These are phyloP conservation scores for Neurospora sublineolata DNA, from an alignment of 495 filamentous ascomycete genomes.

Conservation along the genomic window DNA sequence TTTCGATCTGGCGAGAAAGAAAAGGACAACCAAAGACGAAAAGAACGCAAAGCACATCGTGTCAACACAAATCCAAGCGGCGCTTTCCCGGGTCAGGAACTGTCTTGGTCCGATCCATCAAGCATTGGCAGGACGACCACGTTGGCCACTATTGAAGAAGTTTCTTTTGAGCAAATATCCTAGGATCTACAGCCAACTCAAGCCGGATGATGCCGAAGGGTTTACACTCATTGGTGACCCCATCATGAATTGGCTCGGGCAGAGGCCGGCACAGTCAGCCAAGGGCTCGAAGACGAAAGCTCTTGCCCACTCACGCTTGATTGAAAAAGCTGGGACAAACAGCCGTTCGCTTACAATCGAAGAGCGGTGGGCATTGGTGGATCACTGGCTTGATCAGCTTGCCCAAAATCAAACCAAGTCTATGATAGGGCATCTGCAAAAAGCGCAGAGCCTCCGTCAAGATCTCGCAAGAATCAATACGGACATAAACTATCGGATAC, in stretches of 20 bases:
- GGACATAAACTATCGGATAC: constrained; percentile 42
- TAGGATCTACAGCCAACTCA: neutral
- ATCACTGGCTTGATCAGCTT: neutral
- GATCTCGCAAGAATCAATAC: constrained; percentile 26
- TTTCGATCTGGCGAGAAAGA: constrained; percentile 27
- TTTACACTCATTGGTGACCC: neutral
- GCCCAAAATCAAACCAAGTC: neutral
- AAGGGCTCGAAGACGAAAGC: too few relatives aligned
- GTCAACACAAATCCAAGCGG: rapidly evolving
- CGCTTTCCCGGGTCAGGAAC: neutral
- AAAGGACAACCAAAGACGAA: constrained; percentile 19
- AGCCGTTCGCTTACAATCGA: neutral
- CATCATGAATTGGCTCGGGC: constrained; percentile 2
- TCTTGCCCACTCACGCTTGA: too few relatives aligned
- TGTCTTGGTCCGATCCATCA: neutral
- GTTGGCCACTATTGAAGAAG: neutral
- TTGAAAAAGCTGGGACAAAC: neutral
- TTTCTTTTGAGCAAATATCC: neutral
- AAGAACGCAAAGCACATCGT: neutral
- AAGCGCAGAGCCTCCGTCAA: neutral
- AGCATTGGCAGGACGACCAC: neutral
- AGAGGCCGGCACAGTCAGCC: too few relatives aligned
- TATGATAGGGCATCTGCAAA: neutral
- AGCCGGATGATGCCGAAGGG: neutral
- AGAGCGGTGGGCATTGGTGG: constrained; percentile 2